phyloP scores from a whole-genome alignment of 164 flowering plant species.

The Malania oleifera region DNA sequence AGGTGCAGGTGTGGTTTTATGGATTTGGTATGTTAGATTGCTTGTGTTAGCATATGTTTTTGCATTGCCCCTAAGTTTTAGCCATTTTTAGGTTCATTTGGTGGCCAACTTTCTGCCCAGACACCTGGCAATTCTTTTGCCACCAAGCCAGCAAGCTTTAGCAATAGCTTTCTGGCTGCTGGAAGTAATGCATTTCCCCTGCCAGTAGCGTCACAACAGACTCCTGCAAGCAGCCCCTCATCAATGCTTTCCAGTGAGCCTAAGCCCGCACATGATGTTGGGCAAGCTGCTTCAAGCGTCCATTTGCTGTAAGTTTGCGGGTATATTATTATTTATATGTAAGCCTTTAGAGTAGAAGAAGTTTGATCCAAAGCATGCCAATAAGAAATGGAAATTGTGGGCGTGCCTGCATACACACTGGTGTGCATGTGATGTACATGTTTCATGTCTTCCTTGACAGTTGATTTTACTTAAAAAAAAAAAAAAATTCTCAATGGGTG shows the following conservation, averaged over 20 bases:
- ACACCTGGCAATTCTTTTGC: slow-evolving; percentile 23
- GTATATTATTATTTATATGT: background rate
- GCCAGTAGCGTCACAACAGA: slow-evolving; percentile 16
- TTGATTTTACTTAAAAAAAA: background rate
- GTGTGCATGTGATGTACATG: no score
- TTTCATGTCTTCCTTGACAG: background rate
- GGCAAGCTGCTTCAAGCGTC: slow-evolving; percentile 11
- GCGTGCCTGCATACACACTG: background rate
- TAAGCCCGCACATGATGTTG: slow-evolving; percentile 15
- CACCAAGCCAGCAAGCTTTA: slow-evolving; percentile 19
- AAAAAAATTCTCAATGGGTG: no score
- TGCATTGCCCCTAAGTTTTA: slow-evolving; percentile 1
- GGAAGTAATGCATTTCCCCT: slow-evolving; percentile 24
- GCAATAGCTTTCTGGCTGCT: slow-evolving; percentile 11
- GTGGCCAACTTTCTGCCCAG: slow-evolving; percentile 23
- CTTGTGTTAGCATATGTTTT: background rate
- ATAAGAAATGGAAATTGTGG: background rate
- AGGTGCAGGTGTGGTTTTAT: slow-evolving; percentile 24
- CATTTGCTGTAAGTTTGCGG: slow-evolving; percentile 31
- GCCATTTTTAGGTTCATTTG: slow-evolving; percentile 18
- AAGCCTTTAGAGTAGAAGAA: background rate
- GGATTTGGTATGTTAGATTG: background rate
- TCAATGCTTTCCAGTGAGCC: slow-evolving; percentile 8
- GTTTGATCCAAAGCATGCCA: no score
- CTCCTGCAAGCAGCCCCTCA: slow-evolving; percentile 24